These are phyloP conservation scores for Epichloe coenophiala DNA, from an alignment of 2,329 filamentous ascomycete genomes.

Conservation along the genomic window DNA sequence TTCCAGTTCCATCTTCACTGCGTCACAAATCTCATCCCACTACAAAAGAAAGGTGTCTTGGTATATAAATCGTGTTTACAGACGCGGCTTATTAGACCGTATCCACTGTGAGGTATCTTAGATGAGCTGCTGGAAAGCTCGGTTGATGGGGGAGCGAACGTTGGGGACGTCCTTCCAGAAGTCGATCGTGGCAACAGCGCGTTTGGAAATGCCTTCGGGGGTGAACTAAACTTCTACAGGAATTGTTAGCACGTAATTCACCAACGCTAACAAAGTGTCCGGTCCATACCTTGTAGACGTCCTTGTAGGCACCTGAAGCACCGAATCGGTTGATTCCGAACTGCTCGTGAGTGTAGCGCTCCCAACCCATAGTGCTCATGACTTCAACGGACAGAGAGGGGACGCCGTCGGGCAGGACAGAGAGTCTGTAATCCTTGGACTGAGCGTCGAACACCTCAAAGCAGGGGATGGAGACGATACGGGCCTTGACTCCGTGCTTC, in stretches of 20 bases:
- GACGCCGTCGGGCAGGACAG: conserved; percentile 85
- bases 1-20: conserved; percentile 14
- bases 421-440: conserved; percentile 86
- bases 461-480: conserved; percentile 92
- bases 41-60: conserved; percentile 3
- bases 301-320: conserved; percentile 92
- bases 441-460: conserved; percentile 94
- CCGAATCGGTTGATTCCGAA: conserved; percentile 99
- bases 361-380: conserved; percentile 96
- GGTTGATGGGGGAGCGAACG: conserved; percentile 84
- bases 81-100: not conserved
- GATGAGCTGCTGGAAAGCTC: conserved; percentile 93
- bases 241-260: conserved; percentile 21
- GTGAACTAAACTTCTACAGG: conserved; percentile 94
- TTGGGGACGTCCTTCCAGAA: conserved; percentile 94
- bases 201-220: conserved; percentile 86
- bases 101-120: conserved; percentile 34
- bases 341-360: conserved; percentile 98
- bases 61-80: conserved; percentile 1
- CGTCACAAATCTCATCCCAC: conserved; percentile 12
- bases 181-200: conserved; percentile 78
- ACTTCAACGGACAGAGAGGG: conserved; percentile 89
- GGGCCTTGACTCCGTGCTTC: conserved; percentile 74
- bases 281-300: conserved; percentile 73
- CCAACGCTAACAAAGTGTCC: not conserved